Evolutionary conservation across 176 grass and related monocot genomes (phyloP).

Genomic region (Phyllostachys edulis): DNA sequence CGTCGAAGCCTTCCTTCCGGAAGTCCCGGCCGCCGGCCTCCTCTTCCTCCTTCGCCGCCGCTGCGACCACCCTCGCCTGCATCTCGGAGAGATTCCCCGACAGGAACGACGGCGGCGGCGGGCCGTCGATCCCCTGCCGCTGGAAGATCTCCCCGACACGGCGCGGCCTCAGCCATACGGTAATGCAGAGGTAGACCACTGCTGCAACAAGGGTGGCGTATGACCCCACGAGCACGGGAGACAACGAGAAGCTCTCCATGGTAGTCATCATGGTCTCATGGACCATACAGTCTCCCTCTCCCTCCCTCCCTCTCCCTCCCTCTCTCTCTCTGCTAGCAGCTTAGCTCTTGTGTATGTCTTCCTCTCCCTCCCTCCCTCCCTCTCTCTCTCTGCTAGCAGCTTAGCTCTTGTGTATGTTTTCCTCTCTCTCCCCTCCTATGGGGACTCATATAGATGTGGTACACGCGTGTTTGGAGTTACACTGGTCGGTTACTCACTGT

Average conservation of each 20-base stretch:
- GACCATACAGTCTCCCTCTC: slow-evolving; percentile 4
- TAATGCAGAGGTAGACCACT: slow-evolving; percentile 24
- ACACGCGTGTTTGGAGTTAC: no score
- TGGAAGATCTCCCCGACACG: slow-evolving; percentile 48
- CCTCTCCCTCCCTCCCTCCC: no score
- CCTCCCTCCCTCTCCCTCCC: no score
- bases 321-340: neutral
- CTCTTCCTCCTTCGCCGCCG: neutral
- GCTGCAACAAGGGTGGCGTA: slow-evolving; percentile 17
- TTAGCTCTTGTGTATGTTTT: no score
- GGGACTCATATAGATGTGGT: slow-evolving; percentile 7
- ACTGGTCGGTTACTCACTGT: no score
- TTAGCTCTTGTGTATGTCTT: neutral
- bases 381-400: no score
- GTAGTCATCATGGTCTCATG: neutral
- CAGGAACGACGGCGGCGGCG: slow-evolving; percentile 60
- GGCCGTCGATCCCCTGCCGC: slow-evolving; percentile 68
- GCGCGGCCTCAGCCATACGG: slow-evolving; percentile 49
- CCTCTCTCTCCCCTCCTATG: neutral
- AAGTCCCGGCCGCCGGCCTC: slow-evolving; percentile 19
- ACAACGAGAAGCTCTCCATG: slow-evolving; percentile 37
- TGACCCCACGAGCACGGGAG: slow-evolving; percentile 18
- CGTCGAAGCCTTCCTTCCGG: slow-evolving; percentile 48
- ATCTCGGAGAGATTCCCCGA: slow-evolving; percentile 76
- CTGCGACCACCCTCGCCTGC: slow-evolving; percentile 44